Evolutionary conservation across 1,284 basidiomycete genomes (phyloP).

Genomic region (Ustilago esculenta): DNA sequence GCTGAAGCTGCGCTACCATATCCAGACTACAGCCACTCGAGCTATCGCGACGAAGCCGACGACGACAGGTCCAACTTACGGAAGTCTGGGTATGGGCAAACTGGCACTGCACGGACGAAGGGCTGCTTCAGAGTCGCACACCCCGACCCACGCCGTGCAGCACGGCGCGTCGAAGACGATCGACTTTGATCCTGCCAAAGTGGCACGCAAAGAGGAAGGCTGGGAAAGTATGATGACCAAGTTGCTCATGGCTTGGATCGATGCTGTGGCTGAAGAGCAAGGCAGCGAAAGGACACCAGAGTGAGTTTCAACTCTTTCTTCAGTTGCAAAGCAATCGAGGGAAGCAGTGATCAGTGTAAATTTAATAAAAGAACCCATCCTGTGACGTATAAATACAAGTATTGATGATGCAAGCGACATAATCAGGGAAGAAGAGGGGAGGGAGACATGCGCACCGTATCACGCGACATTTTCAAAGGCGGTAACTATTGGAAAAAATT

Average conservation of each 20-base stretch:
- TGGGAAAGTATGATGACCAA: conserved; percentile 82
- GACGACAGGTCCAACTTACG: conserved; percentile 10
- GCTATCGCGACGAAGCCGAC: neutral
- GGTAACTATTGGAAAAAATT: no score
- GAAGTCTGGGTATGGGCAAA: conserved; percentile 35
- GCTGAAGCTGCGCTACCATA: conserved; percentile 44
- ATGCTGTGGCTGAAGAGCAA: conserved; percentile 75
- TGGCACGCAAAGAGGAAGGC: conserved; percentile 78
- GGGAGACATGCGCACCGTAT: no score
- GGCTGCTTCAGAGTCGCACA: conserved; percentile 28
- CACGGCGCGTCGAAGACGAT: conserved; percentile 6
- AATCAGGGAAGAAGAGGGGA: no score
- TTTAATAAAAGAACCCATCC: no score
- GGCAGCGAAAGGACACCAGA: no score
- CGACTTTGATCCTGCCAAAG: conserved; percentile 76
- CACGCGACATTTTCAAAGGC: no score
- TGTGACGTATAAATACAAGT: no score
- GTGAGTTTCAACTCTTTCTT: no score
- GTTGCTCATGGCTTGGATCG: conserved; percentile 75
- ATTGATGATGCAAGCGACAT: no score
- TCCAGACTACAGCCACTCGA: conserved; percentile 29
- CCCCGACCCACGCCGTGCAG: neutral
- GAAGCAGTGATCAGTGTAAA: no score
- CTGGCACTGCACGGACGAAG: conserved; percentile 35
- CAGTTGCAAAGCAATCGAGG: no score